These are phyloP conservation scores for Coccomyxa sp. DNA, from an alignment of 139 green algal genomes.

Conservation along the genomic window DNA sequence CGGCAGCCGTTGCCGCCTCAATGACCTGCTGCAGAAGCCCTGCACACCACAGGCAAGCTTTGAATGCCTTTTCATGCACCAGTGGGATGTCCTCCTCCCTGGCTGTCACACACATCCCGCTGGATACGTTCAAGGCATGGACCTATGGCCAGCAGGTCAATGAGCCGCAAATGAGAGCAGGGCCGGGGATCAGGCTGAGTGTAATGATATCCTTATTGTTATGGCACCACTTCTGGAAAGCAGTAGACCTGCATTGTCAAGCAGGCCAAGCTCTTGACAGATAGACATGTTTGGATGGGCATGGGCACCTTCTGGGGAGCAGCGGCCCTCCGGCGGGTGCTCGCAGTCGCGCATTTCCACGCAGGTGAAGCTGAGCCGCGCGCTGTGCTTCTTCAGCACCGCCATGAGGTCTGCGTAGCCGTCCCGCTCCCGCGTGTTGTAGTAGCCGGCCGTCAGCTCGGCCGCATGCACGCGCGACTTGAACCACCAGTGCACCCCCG, in stretches of 20 bases:
- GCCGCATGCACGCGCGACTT: constrained; percentile 88
- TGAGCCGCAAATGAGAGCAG: too few relatives aligned
- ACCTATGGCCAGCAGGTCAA: too few relatives aligned
- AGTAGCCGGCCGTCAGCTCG: constrained; percentile 97
- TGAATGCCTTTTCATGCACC: neutral
- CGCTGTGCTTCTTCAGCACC: constrained; percentile 59
- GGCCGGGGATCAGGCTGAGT: too few relatives aligned
- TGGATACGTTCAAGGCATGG: too few relatives aligned
- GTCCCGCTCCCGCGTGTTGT: constrained; percentile 90
- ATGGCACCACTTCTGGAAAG: too few relatives aligned
- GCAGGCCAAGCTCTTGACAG: too few relatives aligned
- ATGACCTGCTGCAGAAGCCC: constrained; percentile 69
- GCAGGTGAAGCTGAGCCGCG: constrained; percentile 92
- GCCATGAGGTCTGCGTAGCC: constrained; percentile 75
- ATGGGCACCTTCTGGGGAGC: constrained; percentile 70
- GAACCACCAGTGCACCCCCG: constrained; percentile 99
- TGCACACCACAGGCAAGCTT: constrained; percentile 5
- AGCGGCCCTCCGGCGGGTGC: constrained; percentile 85
- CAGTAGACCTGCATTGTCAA: too few relatives aligned
- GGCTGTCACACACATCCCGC: too few relatives aligned
- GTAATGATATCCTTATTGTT: too few relatives aligned
- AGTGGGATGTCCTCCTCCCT: too few relatives aligned
- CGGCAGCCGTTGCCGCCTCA: constrained; percentile 50
- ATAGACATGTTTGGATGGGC: too few relatives aligned
- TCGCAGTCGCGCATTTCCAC: constrained; percentile 99